phyloP scores from a whole-genome alignment of 2,329 filamentous ascomycete species.

The Monosporascus ibericus region DNA sequence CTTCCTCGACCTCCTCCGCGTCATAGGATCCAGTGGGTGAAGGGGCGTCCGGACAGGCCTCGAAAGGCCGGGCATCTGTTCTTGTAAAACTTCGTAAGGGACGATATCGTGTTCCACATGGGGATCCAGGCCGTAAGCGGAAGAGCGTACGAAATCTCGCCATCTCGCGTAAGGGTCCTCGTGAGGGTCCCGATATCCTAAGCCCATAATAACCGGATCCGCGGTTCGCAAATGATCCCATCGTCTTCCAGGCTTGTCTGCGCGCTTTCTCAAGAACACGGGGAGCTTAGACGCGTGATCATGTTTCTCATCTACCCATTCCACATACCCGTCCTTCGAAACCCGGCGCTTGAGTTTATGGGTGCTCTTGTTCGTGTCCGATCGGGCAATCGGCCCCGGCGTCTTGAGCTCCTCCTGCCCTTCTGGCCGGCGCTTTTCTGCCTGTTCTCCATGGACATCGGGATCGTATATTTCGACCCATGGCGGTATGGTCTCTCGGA shows the following conservation, averaged over 20 bases:
- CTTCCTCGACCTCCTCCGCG: conserved; percentile 25
- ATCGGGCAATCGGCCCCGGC: conserved; percentile 17
- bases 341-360: conserved; percentile 23
- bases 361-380: conserved; percentile 20
- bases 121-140: conserved; percentile 41
- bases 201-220: conserved; percentile 51
- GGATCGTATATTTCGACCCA: conserved; percentile 27
- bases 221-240: conserved; percentile 56
- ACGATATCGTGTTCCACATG: conserved; percentile 45
- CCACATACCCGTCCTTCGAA: conserved; percentile 27
- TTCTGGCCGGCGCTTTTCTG: conserved; percentile 4
- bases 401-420: conserved; percentile 5
- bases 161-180: conserved; percentile 40
- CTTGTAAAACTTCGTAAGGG: conserved; percentile 32
- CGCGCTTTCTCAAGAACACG: conserved; percentile 41
- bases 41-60: conserved; percentile 32
- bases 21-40: conserved; percentile 31
- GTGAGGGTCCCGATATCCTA: conserved; percentile 36
- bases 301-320: conserved; percentile 28
- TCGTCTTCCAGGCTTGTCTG: conserved; percentile 42
- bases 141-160: conserved; percentile 48
- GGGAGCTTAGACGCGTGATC: conserved; percentile 33
- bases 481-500: conserved; percentile 23
- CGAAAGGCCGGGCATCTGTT: conserved; percentile 31
- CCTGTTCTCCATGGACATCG: conserved; percentile 17